phyloP scores from a whole-genome alignment of 352 stramenopile species.

The Peronospora belbahrii region DNA sequence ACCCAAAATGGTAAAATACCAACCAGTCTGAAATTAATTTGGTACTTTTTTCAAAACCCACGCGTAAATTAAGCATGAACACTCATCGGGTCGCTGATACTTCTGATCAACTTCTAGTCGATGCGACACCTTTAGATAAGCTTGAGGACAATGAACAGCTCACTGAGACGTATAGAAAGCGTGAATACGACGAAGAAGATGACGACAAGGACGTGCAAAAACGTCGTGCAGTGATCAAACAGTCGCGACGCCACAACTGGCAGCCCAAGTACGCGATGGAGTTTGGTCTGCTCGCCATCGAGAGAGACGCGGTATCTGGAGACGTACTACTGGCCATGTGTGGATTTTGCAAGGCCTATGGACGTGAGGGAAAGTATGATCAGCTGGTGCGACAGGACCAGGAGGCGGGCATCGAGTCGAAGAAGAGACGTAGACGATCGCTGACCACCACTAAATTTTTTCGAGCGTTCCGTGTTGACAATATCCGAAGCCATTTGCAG shows the following conservation, averaged over 20 bases:
- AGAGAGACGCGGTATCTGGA: conserved; percentile 50
- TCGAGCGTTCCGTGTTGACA: conserved; percentile 76
- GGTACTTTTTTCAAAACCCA: not conserved
- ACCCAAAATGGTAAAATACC: too few species aligned
- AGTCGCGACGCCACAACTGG: conserved; percentile 65
- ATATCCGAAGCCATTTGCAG: conserved; percentile 81
- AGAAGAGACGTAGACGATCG: conserved; percentile 69
- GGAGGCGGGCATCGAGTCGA: conserved; percentile 41
- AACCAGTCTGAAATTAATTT: too few species aligned
- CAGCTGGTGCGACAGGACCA: conserved; percentile 54
- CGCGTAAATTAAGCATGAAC: not conserved
- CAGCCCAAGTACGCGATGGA: conserved; percentile 79
- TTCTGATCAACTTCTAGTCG: conserved; percentile 31
- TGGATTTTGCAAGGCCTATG: conserved; percentile 80
- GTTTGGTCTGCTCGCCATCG: conserved; percentile 63
- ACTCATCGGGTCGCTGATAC: too few species aligned
- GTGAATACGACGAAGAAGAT: conserved; percentile 31
- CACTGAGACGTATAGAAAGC: conserved; percentile 30
- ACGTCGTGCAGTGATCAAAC: conserved; percentile 24
- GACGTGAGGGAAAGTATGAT: conserved; percentile 68
- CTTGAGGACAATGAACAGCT: conserved; percentile 33
- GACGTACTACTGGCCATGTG: conserved; percentile 79
- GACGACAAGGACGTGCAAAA: conserved; percentile 45
- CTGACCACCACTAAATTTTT: conserved; percentile 86
- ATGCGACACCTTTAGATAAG: conserved; percentile 25